Evolutionary conservation across 306 rosid genomes (phyloP).

Genomic region (Senna siamea): DNA sequence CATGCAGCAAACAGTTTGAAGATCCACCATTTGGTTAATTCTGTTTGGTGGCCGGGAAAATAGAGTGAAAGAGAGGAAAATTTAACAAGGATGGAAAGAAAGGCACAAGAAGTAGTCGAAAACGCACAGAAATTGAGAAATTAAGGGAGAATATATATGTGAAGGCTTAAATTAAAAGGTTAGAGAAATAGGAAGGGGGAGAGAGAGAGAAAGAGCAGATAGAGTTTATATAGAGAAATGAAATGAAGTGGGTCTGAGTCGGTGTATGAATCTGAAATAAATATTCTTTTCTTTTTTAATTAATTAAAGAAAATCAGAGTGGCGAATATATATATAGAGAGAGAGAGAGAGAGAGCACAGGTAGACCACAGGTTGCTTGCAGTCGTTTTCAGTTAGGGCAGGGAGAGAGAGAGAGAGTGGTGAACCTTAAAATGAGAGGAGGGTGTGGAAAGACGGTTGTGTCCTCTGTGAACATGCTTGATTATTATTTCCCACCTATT

Average conservation of each 20-base stretch:
- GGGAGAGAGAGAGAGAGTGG: conserved; percentile 41
- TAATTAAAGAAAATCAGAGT: conserved; percentile 1
- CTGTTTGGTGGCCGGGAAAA: not conserved
- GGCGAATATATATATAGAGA: not conserved
- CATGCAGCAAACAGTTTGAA: conserved; percentile 85
- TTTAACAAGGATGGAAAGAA: not conserved
- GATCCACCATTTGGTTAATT: conserved; percentile 61
- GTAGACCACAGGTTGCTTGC: conserved; percentile 80
- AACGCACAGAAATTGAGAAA: not conserved
- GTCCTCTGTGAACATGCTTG: conserved; percentile 22
- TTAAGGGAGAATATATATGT: conserved; percentile 19
- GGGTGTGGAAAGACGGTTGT: conserved; percentile 43
- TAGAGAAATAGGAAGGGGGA: conserved; percentile 8
- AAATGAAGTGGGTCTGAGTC: conserved; percentile 51
- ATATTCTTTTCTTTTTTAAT: not conserved
- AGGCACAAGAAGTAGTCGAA: not conserved
- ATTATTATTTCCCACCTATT: not conserved
- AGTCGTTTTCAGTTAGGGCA: conserved; percentile 84
- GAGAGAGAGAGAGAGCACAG: not conserved
- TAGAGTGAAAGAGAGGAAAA: not conserved
- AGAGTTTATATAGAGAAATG: conserved; percentile 46
- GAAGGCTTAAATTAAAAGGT: not conserved
- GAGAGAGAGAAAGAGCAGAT: conserved; percentile 24
- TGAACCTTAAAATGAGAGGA: conserved; percentile 54
- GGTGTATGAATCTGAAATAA: conserved; percentile 51